Percentiles rank a stretch among this genome's conserved stretches.
phyloP scores from a whole-genome alignment of 2,329 filamentous ascomycete species.

The Scedosporium aurantiacum region DNA sequence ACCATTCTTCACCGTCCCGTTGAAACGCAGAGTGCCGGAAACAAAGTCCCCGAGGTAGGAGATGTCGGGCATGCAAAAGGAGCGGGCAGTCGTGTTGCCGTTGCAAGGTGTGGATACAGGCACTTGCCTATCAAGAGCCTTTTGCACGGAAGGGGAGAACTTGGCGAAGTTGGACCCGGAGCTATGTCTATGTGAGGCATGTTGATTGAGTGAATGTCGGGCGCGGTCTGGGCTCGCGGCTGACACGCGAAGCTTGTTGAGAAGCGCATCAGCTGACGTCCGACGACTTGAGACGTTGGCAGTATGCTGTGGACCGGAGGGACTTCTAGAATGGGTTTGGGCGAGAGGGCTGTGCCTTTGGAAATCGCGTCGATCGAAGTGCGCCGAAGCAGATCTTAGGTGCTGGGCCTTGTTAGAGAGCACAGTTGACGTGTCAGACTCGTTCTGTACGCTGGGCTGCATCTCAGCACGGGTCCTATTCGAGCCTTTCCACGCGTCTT shows the following conservation, averaged over 20 bases:
- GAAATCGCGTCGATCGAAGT: constrained; percentile 15
- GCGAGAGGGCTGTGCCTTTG: constrained; percentile 27
- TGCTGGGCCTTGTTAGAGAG: constrained; percentile 27
- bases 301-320: constrained; percentile 14
- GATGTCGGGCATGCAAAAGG: constrained; percentile 43
- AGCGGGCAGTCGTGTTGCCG: constrained; percentile 31
- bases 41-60: constrained; percentile 46
- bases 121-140: not conserved
- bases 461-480: constrained; percentile 36
- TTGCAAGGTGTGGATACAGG: constrained; percentile 22
- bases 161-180: not conserved
- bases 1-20: constrained; percentile 38
- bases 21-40: constrained; percentile 41
- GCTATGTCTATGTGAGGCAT: not conserved
- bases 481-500: constrained; percentile 27
- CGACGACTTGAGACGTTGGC: constrained; percentile 6
- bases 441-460: constrained; percentile 43
- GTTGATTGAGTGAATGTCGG: not conserved
- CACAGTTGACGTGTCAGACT: constrained; percentile 36
- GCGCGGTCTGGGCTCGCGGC: not conserved
- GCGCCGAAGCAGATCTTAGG: constrained; percentile 13
- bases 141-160: constrained; percentile 1
- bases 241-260: constrained; percentile 6
- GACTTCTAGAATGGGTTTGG: constrained; percentile 21
- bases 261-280: constrained; percentile 9